These are phyloP conservation scores for Penicillium longicatenatum DNA, from an alignment of 495 filamentous ascomycete species.

Conservation along the genomic window DNA sequence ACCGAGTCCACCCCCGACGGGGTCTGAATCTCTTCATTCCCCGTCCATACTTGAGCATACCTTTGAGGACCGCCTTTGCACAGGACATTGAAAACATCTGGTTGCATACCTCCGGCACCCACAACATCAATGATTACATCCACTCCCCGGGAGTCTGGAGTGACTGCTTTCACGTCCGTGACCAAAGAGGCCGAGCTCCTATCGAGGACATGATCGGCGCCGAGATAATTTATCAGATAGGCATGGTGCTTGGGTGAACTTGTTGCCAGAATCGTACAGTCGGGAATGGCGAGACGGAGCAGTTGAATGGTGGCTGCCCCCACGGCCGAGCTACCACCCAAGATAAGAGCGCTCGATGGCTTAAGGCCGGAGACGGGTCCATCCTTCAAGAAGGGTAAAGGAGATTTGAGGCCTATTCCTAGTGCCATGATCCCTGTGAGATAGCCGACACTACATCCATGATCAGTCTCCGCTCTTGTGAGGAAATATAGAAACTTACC, in stretches of 20 bases:
- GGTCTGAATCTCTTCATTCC: slow-evolving; percentile 16
- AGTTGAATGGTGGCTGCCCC: slow-evolving; percentile 44
- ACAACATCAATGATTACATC: slow-evolving; percentile 47
- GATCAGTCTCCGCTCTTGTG: not conserved
- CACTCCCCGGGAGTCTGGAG: slow-evolving; percentile 30
- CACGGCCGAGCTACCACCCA: slow-evolving; percentile 46
- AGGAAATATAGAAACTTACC: slow-evolving; percentile 24
- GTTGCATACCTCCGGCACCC: slow-evolving; percentile 20
- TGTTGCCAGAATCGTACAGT: slow-evolving; percentile 37
- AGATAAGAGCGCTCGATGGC: slow-evolving; percentile 38
- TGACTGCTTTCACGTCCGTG: slow-evolving; percentile 30
- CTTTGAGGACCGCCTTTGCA: slow-evolving; percentile 29
- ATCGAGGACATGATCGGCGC: slow-evolving; percentile 37
- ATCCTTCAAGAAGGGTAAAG: slow-evolving; percentile 33
- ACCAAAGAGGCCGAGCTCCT: slow-evolving; percentile 18
- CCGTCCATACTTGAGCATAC: slow-evolving; percentile 37
- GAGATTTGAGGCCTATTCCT: slow-evolving; percentile 27
- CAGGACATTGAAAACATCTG: slow-evolving; percentile 18
- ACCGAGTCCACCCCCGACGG: slow-evolving; percentile 27
- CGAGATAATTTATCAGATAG: slow-evolving; percentile 25
- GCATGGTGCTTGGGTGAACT: slow-evolving; percentile 38
- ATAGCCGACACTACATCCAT: slow-evolving; percentile 35
- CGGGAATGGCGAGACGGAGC: slow-evolving; percentile 37
- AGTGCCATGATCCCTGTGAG: slow-evolving; percentile 39
- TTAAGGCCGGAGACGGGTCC: slow-evolving; percentile 5